Percentiles rank a stretch among this genome's conserved stretches.
These are phyloP conservation scores for Colletotrichum spinosum DNA, from an alignment of 2,329 filamentous ascomycete species.

Conservation along the genomic window DNA sequence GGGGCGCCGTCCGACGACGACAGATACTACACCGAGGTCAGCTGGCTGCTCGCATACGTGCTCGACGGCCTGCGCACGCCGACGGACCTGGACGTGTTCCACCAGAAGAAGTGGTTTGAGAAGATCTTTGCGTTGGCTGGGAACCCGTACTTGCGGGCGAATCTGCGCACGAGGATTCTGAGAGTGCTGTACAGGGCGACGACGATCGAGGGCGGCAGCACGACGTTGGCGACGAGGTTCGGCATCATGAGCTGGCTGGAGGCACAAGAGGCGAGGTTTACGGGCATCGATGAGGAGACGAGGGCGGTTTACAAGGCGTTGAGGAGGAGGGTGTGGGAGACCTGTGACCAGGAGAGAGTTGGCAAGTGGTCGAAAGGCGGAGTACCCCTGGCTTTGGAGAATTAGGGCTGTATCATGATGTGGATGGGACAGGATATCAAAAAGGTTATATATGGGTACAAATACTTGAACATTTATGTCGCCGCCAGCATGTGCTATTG, in stretches of 20 bases:
- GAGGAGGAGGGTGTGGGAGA: conserved; percentile 69
- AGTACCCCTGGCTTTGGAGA: conserved; percentile 37
- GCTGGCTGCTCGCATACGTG: conserved; percentile 80
- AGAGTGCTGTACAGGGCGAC: conserved; percentile 75
- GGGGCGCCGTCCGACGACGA: conserved; percentile 79
- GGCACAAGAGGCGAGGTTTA: conserved; percentile 63
- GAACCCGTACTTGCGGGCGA: conserved; percentile 71
- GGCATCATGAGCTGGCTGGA: conserved; percentile 82
- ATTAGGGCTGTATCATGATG: conserved; percentile 10
- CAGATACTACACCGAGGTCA: conserved; percentile 76
- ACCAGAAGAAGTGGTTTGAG: conserved; percentile 76
- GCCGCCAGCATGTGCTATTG: no score
- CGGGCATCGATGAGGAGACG: conserved; percentile 50
- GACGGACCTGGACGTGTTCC: conserved; percentile 71
- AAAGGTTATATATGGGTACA: background rate
- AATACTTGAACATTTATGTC: background rate
- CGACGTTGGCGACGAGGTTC: conserved; percentile 82
- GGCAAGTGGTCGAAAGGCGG: conserved; percentile 73
- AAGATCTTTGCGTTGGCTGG: conserved; percentile 76
- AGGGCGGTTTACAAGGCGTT: conserved; percentile 64
- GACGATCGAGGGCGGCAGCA: conserved; percentile 77
- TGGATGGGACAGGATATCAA: background rate
- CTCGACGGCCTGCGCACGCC: conserved; percentile 73
- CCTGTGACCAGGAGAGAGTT: conserved; percentile 75
- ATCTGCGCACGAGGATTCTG: conserved; percentile 69